Conservation (phyloP, 176 grass and related monocot genomes). For the Oryza meyeriana region DNA sequence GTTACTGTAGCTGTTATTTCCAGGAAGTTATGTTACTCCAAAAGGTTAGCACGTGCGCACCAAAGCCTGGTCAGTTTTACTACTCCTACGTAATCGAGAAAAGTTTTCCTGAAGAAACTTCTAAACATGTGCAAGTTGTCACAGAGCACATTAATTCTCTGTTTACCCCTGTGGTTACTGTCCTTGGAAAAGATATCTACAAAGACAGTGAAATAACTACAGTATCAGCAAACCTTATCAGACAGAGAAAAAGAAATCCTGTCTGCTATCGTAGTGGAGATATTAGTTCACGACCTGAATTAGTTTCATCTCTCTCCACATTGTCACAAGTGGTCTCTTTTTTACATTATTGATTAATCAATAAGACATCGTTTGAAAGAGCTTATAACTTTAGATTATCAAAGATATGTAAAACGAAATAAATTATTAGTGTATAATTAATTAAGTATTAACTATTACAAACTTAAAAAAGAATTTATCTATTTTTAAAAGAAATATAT, state of each 20-base stretch:
- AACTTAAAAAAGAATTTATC: no score
- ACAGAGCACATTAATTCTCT: background rate
- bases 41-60: background rate
- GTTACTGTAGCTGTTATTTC: background rate
- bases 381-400: no score
- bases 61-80: background rate
- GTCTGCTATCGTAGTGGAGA: background rate
- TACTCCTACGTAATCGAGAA: background rate
- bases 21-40: background rate
- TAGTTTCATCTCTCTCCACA: background rate
- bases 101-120: background rate
- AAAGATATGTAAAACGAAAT: no score
- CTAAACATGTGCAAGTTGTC: background rate
- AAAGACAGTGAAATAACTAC: background rate
- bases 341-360: background rate
- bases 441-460: no score
- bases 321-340: background rate
- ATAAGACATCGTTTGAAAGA: no score
- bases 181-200: background rate
- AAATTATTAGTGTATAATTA: no score
- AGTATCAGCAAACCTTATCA: background rate
- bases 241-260: background rate
- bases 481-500: no score
- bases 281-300: background rate
- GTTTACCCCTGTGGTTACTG: background rate